Evolutionary conservation across 768 basidiomycete genomes (phyloP).

Genomic region (Kwoniella sp.): DNA sequence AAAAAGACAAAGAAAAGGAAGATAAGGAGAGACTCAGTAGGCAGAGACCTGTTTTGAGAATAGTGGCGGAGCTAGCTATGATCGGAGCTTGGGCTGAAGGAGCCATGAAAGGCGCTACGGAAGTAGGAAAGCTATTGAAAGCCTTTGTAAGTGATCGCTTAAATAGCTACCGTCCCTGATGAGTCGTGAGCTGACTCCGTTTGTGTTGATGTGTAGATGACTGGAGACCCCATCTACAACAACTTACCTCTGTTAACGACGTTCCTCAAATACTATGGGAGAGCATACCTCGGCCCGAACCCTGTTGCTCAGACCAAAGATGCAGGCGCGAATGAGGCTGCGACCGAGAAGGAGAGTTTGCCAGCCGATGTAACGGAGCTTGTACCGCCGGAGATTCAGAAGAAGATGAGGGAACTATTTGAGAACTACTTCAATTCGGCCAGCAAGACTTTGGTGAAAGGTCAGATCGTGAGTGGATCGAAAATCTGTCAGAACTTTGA

Average conservation of each 20-base stretch:
- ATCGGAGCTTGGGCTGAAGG: conserved; percentile 78
- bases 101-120: conserved; percentile 66
- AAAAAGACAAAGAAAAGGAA: conserved; percentile 86
- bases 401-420: conserved; percentile 88
- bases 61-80: conserved; percentile 86
- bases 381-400: conserved; percentile 80
- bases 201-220: conserved; percentile 62
- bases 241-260: conserved; percentile 87
- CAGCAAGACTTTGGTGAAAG: conserved; percentile 84
- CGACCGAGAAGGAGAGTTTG: conserved; percentile 5
- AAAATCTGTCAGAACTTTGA: background rate
- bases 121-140: conserved; percentile 80
- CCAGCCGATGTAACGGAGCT: conserved; percentile 64
- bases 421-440: conserved; percentile 91
- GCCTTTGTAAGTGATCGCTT: conserved; percentile 68
- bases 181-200: background rate
- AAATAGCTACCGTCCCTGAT: no score
- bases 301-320: conserved; percentile 7
- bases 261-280: conserved; percentile 89
- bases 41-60: conserved; percentile 81
- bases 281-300: conserved; percentile 74
- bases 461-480: conserved; percentile 77
- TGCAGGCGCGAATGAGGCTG: background rate
- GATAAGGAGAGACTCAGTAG: conserved; percentile 74
- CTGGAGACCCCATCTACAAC: conserved; percentile 79